Evolutionary conservation across 139 green algal species (phyloP).

Genomic region (Parachlorella kessleri): DNA sequence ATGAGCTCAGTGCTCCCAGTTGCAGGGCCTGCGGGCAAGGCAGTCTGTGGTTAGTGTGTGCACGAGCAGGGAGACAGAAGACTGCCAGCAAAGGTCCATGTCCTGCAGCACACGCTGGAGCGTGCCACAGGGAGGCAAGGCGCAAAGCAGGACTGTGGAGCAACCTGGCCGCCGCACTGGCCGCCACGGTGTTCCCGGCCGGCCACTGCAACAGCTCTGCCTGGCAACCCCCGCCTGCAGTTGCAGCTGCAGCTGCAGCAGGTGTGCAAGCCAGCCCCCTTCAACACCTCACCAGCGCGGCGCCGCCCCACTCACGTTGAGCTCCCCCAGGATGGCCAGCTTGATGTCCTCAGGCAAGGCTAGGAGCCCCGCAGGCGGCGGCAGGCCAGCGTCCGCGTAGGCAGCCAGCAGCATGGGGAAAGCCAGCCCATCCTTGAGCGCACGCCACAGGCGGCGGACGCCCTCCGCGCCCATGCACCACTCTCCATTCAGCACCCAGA

Average conservation of each 20-base stretch:
- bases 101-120: no score
- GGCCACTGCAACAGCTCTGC: no score
- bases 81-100: neutral
- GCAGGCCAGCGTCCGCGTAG: constrained; percentile 38
- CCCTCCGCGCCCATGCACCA: neutral
- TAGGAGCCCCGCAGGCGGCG: constrained; percentile 31
- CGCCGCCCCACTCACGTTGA: no score
- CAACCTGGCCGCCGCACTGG: no score
- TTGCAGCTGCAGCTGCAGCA: no score
- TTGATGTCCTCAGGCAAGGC: constrained; percentile 46
- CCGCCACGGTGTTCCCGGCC: no score
- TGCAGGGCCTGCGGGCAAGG: constrained; percentile 34
- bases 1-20: constrained; percentile 32
- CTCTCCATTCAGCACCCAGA: neutral
- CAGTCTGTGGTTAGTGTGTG: no score
- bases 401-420: constrained; percentile 28
- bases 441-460: constrained; percentile 15
- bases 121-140: no score
- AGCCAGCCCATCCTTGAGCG: constrained; percentile 38
- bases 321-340: constrained; percentile 18
- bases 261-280: no score
- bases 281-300: no score
- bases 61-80: neutral
- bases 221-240: no score
- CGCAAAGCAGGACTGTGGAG: no score